Percentiles rank a stretch among this genome's conserved stretches.
Conservation (phyloP, 2,329 filamentous ascomycete species). For the Elsinoe necatrix region DNA sequence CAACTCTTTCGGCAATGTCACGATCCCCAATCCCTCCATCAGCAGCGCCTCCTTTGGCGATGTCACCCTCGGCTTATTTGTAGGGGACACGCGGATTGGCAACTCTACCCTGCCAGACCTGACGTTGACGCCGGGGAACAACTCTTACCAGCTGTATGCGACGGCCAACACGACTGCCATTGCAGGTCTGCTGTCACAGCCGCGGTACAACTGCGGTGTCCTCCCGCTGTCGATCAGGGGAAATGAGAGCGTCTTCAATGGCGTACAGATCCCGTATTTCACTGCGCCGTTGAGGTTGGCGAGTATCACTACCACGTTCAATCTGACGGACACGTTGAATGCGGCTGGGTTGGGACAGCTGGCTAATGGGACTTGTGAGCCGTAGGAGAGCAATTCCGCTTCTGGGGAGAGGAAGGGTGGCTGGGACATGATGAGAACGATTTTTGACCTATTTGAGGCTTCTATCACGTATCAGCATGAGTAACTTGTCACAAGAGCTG, state of each 20-base stretch:
- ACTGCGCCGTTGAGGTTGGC: slow-evolving; percentile 11
- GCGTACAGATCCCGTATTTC: slow-evolving; percentile 14
- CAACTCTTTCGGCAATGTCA: slow-evolving; percentile 54
- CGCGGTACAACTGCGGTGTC: slow-evolving; percentile 47
- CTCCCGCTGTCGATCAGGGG: slow-evolving; percentile 33
- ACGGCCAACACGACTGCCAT: slow-evolving; percentile 41
- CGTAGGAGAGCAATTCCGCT: neutral
- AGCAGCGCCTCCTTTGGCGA: slow-evolving; percentile 62
- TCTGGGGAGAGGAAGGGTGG: neutral
- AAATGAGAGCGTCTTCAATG: slow-evolving; percentile 8
- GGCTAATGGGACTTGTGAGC: neutral
- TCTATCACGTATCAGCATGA: too few relatives aligned
- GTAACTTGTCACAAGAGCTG: too few relatives aligned
- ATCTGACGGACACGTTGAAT: slow-evolving; percentile 9
- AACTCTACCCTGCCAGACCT: slow-evolving; percentile 51
- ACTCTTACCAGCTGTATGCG: slow-evolving; percentile 48
- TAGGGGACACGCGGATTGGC: slow-evolving; percentile 47
- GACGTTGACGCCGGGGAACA: slow-evolving; percentile 49
- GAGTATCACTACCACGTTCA: neutral
- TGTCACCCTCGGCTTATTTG: slow-evolving; percentile 51
- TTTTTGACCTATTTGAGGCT: too few relatives aligned
- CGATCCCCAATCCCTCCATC: slow-evolving; percentile 56
- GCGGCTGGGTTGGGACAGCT: neutral
- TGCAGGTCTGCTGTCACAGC: slow-evolving; percentile 36
- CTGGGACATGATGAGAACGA: neutral